phyloP scores from a whole-genome alignment of 1,139 yeast species.

The Protomyces inundatus region DNA sequence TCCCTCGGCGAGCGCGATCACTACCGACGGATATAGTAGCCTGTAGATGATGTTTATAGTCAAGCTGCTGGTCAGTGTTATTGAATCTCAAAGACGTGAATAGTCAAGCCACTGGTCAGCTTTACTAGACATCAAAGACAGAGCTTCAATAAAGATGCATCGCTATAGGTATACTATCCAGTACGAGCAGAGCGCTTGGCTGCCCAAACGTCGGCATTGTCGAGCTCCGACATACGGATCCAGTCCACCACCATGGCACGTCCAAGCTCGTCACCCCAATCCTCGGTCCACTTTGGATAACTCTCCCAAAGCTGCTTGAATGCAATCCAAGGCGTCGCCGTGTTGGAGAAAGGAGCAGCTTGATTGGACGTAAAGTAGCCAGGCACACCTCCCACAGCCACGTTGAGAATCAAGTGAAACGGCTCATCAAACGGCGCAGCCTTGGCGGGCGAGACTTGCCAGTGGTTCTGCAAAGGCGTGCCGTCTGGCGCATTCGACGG shows the following conservation, averaged over 20 bases:
- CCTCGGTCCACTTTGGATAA: background rate
- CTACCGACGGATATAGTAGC: background rate
- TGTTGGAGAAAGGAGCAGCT: background rate
- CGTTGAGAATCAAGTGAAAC: constrained; percentile 30
- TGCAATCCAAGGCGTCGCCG: constrained; percentile 5
- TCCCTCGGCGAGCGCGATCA: constrained; percentile 10
- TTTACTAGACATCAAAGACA: background rate
- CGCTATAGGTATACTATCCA: background rate
- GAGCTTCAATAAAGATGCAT: background rate
- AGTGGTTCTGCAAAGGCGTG: constrained; percentile 25
- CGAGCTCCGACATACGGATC: constrained; percentile 15
- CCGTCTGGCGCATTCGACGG: constrained; percentile 24
- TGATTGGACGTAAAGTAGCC: constrained; percentile 27
- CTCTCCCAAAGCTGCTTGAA: constrained; percentile 23
- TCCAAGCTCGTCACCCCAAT: constrained; percentile 4
- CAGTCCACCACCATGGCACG: constrained; percentile 9
- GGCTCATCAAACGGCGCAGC: constrained; percentile 32
- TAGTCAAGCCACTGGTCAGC: background rate
- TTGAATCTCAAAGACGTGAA: background rate
- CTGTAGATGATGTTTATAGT: too few species aligned
- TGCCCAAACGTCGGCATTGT: constrained; percentile 17
- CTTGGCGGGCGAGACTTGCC: constrained; percentile 15
- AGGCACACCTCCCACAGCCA: constrained; percentile 32
- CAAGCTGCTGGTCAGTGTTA: background rate
- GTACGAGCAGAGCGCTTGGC: background rate